Evolutionary conservation across 1,284 basidiomycete genomes (phyloP).

Genomic region (Kwoniella shivajii): DNA sequence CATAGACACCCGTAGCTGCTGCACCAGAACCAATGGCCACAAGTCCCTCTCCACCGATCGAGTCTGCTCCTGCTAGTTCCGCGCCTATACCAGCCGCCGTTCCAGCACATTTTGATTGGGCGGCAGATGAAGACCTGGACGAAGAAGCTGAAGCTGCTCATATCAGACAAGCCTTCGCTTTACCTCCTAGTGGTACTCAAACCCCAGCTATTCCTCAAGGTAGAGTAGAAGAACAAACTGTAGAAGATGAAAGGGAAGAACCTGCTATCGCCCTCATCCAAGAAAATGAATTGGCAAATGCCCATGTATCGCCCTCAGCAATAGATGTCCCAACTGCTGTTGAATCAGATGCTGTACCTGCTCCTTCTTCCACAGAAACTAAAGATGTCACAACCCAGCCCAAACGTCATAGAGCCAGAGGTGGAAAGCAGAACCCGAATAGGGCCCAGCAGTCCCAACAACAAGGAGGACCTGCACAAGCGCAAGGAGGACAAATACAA

Average conservation of each 20-base stretch:
- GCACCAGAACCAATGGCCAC: constrained; percentile 15
- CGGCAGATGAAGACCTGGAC: constrained; percentile 31
- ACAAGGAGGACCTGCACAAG: neutral
- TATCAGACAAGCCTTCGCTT: constrained; percentile 11
- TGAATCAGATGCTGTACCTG: constrained; percentile 6
- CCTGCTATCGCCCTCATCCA: constrained; percentile 15
- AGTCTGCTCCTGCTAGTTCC: constrained; percentile 6
- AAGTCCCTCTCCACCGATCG: neutral
- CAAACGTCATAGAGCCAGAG: neutral
- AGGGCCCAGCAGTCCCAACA: constrained; percentile 3
- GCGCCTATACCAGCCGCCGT: neutral
- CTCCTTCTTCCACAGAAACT: neutral
- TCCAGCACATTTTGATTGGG: constrained; percentile 30
- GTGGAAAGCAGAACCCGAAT: neutral
- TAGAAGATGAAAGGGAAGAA: constrained; percentile 3
- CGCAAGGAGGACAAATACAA: neutral
- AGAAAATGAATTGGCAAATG: constrained; percentile 20
- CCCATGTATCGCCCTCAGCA: constrained; percentile 9
- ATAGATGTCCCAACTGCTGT: constrained; percentile 2
- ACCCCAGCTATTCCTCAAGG: neutral
- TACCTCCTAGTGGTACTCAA: constrained; percentile 7
- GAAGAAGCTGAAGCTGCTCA: constrained; percentile 18
- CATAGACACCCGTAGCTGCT: constrained; percentile 24
- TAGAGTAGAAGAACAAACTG: constrained; percentile 7
- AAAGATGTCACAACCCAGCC: neutral